Percentiles rank a stretch among this genome's conserved stretches.
Evolutionary conservation across 1,284 basidiomycete species (phyloP).

Genomic region (Xerocomus amazonicus): DNA sequence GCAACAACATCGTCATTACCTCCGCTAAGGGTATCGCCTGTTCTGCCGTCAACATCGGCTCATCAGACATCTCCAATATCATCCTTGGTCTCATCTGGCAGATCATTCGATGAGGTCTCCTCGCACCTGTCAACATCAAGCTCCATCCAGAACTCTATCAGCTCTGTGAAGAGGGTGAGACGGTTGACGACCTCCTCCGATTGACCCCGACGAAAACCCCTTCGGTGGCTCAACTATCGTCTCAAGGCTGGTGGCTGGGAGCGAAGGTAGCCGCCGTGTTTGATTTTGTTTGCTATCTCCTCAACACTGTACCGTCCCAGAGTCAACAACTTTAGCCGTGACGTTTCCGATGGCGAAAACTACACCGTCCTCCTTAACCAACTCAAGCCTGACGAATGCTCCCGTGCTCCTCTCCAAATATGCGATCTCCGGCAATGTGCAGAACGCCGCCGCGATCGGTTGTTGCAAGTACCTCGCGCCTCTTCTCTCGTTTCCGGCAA

Average conservation of each 20-base stretch:
- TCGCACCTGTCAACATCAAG: slow-evolving; percentile 97
- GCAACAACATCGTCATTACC: slow-evolving; percentile 99
- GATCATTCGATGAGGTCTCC: slow-evolving; percentile 90
- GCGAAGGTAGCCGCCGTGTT: slow-evolving; percentile 52
- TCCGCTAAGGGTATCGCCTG: slow-evolving; percentile 98
- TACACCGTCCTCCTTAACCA: slow-evolving; percentile 96
- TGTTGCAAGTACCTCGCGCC: slow-evolving; percentile 94
- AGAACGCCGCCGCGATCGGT: slow-evolving; percentile 90
- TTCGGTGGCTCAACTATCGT: slow-evolving; percentile 99
- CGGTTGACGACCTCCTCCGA: slow-evolving; percentile 90
- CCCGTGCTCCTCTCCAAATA: slow-evolving; percentile 89
- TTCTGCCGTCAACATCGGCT: slow-evolving; percentile 97
- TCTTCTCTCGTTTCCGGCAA: slow-evolving; percentile 92
- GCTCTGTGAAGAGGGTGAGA: slow-evolving; percentile 94
- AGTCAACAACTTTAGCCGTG: slow-evolving; percentile 96
- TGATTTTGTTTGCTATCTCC: neutral
- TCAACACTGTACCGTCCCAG: slow-evolving; percentile 37
- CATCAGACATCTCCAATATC: slow-evolving; percentile 90
- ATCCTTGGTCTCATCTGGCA: slow-evolving; percentile 99
- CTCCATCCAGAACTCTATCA: slow-evolving; percentile 96
- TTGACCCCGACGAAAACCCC: slow-evolving; percentile 91
- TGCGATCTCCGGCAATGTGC: slow-evolving; percentile 79
- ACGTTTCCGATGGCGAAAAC: slow-evolving; percentile 94
- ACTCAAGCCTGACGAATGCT: slow-evolving; percentile 91
- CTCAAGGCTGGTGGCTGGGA: slow-evolving; percentile 93